phyloP scores from a whole-genome alignment of 106 monocot genomes.

The Acanthochlamys bracteata region DNA sequence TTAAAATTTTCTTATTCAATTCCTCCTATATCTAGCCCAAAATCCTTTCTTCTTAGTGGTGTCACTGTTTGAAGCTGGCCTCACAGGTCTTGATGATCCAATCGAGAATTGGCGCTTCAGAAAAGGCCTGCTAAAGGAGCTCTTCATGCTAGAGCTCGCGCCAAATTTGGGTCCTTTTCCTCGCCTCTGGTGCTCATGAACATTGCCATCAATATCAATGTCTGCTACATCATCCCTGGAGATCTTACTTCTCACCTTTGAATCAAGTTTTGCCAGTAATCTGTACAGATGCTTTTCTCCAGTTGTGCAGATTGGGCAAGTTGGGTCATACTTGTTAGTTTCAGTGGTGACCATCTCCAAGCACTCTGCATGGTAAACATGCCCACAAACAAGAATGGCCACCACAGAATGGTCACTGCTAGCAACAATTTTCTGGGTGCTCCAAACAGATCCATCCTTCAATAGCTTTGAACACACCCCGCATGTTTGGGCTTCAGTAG shows the following conservation, averaged over 20 bases:
- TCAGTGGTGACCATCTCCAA: conserved; percentile 67
- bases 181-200: conserved; percentile 3
- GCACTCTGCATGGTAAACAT: conserved; percentile 87
- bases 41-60: conserved; percentile 38
- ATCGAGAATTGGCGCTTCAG: conserved; percentile 49
- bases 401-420: conserved; percentile 47
- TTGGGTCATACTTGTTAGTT: conserved; percentile 60
- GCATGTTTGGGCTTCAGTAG: conserved; percentile 40
- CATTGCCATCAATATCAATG: conserved; percentile 18
- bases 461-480: conserved; percentile 62
- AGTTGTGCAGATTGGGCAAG: conserved; percentile 64
- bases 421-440: conserved; percentile 35
- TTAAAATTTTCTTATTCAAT: neutral
- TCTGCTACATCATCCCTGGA: conserved; percentile 47
- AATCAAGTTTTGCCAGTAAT: conserved; percentile 26
- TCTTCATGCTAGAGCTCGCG: conserved; percentile 31
- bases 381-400: conserved; percentile 71
- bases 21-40: conserved; percentile 32
- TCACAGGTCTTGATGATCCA: conserved; percentile 22
- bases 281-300: conserved; percentile 26
- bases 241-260: conserved; percentile 42
- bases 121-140: conserved; percentile 28
- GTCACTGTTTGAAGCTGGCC: conserved; percentile 21
- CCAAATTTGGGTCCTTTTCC: conserved; percentile 19
- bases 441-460: conserved; percentile 58